These are phyloP conservation scores for Cyamopsis tetragonoloba DNA, from an alignment of 306 rosid species.

Conservation along the genomic window DNA sequence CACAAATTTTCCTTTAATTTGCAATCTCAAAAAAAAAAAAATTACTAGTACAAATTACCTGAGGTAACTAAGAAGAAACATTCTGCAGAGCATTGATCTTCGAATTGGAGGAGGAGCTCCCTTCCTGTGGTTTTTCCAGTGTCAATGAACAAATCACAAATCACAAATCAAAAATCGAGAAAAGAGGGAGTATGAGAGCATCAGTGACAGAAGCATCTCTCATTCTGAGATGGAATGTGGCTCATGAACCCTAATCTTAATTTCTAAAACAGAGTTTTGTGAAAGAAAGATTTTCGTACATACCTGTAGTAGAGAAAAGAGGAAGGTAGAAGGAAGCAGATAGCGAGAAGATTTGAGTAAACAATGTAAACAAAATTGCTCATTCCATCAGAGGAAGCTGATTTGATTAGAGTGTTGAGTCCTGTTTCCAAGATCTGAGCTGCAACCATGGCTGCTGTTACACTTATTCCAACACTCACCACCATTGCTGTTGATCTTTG, in stretches of 20 bases:
- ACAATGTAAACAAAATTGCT: slow-evolving; percentile 31
- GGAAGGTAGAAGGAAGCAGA: slow-evolving; percentile 33
- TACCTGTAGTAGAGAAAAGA: slow-evolving; percentile 37
- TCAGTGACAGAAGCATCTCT: too few relatives aligned
- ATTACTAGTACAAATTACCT: too few relatives aligned
- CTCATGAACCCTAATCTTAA: too few relatives aligned
- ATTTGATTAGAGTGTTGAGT: slow-evolving; percentile 28
- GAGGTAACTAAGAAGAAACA: slow-evolving; percentile 26
- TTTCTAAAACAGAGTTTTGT: background rate
- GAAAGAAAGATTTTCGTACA: background rate
- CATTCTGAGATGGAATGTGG: too few relatives aligned
- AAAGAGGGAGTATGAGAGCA: too few relatives aligned
- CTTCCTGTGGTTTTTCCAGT: slow-evolving; percentile 20
- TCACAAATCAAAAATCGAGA: too few relatives aligned
- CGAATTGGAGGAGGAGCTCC: slow-evolving; percentile 31
- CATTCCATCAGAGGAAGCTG: slow-evolving; percentile 35
- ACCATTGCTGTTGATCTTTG: too few relatives aligned
- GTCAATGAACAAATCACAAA: background rate
- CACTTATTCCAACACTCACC: slow-evolving; percentile 20
- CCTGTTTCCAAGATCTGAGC: slow-evolving; percentile 31
- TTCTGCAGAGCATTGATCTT: slow-evolving; percentile 5
- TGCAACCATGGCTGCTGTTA: slow-evolving; percentile 36
- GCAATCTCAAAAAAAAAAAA: too few relatives aligned
- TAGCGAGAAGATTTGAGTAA: slow-evolving; percentile 36
- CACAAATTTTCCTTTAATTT: too few relatives aligned